Evolutionary conservation across 169 alveolate species (phyloP).

Genomic region (Theileria annulata): DNA sequence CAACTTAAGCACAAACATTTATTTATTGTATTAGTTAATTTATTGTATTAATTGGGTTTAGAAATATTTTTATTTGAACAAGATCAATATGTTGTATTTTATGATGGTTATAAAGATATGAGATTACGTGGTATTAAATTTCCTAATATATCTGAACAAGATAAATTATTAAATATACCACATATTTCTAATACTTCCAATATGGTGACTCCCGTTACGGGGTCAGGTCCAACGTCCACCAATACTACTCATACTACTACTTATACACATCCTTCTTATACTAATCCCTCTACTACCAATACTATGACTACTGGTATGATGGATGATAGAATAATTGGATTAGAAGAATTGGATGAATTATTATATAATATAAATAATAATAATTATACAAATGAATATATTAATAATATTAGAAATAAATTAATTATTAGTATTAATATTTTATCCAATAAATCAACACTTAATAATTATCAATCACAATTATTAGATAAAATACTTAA

Average conservation of each 20-base stretch:
- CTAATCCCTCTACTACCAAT: no score
- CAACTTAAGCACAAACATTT: no score
- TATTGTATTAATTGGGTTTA: conserved; percentile 75
- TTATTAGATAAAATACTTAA: conserved; percentile 44
- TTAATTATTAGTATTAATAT: conserved; percentile 43
- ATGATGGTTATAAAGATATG: conserved; percentile 70
- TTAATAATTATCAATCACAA: conserved; percentile 18
- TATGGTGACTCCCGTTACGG: background rate
- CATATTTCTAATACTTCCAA: background rate
- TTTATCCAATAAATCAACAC: conserved; percentile 29
- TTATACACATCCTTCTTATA: no score
- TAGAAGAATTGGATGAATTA: conserved; percentile 44
- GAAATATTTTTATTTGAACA: conserved; percentile 73
- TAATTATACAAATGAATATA: background rate
- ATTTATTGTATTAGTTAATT: conserved; percentile 17
- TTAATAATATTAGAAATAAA: conserved; percentile 24
- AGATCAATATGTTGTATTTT: conserved; percentile 63
- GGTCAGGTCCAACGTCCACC: background rate
- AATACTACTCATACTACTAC: no score
- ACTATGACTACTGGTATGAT: background rate
- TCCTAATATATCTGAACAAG: conserved; percentile 36
- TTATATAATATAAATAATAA: conserved; percentile 26
- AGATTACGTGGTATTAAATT: conserved; percentile 71
- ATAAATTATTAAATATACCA: conserved; percentile 12
- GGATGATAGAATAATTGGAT: background rate